Conservation (phyloP, 306 rosid genomes). For the Adenanthera pavonina region DNA sequence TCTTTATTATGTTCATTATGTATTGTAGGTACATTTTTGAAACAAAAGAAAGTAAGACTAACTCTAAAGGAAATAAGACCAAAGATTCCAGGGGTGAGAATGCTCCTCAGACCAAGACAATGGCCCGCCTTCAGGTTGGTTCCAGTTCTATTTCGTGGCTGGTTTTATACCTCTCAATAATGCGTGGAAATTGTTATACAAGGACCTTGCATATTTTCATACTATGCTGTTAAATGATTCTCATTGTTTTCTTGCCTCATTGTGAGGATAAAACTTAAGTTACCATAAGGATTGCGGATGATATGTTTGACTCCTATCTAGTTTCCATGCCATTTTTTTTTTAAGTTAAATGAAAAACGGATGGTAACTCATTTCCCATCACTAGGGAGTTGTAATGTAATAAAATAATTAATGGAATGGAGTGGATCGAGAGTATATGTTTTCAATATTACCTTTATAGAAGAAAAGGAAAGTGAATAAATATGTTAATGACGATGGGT, state of each 20-base stretch:
- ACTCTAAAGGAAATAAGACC: conserved; percentile 57
- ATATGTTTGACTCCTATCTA: not conserved
- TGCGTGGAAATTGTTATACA: conserved; percentile 24
- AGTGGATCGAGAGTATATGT: not conserved
- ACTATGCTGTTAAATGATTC: not conserved
- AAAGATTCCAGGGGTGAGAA: conserved; percentile 56
- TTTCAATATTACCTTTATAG: not conserved
- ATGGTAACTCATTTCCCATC: not conserved
- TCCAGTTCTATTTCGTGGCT: conserved; percentile 14
- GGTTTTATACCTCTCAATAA: conserved; percentile 18
- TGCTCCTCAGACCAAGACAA: conserved; percentile 53
- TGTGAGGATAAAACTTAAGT: not conserved
- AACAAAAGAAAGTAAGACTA: conserved; percentile 63
- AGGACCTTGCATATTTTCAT: not conserved
- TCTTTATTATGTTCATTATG: conserved; percentile 9
- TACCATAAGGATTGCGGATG: not conserved
- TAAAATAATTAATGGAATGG: not conserved
- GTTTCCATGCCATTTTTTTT: not conserved
- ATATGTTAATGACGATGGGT: not conserved
- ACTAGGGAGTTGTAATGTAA: not conserved
- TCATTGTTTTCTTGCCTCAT: not conserved
- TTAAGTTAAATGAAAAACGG: not conserved
- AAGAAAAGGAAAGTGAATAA: not conserved
- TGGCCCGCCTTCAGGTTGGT: conserved; percentile 89
- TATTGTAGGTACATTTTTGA: conserved; percentile 80